Conservation (phyloP, 1,284 basidiomycete species). For the Peniophora sp. region DNA sequence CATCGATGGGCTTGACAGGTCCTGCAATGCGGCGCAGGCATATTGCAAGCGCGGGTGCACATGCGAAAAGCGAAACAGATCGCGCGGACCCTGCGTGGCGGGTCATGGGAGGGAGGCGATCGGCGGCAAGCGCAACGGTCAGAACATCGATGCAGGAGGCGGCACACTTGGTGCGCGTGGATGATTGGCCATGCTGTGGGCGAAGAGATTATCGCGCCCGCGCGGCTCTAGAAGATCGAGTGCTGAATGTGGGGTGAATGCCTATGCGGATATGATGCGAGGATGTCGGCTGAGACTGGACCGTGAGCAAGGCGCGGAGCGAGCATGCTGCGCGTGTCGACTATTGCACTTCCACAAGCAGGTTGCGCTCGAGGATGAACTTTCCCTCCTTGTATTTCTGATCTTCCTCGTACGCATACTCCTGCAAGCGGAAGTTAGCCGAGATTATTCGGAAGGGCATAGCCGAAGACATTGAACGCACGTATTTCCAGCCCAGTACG, state of each 20-base stretch:
- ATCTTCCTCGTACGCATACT: conserved; percentile 79
- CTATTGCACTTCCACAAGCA: conserved; percentile 77
- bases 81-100: too few relatives aligned
- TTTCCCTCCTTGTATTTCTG: conserved; percentile 99
- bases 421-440: conserved; percentile 40
- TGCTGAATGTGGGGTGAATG: neutral
- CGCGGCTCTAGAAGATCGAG: too few relatives aligned
- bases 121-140: too few relatives aligned
- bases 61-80: too few relatives aligned
- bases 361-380: conserved; percentile 91
- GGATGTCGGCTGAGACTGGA: neutral
- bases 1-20: too few relatives aligned
- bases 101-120: too few relatives aligned
- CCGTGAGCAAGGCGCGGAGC: conserved; percentile 9
- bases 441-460: conserved; percentile 5
- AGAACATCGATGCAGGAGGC: too few relatives aligned
- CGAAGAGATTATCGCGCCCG: too few relatives aligned
- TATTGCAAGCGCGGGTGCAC: too few relatives aligned
- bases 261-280: neutral
- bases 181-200: too few relatives aligned
- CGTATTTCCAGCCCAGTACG: conserved; percentile 96
- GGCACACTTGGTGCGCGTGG: too few relatives aligned
- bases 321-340: conserved; percentile 9
- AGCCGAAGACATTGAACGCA: conserved; percentile 33
- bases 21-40: too few relatives aligned